Percentiles rank a stretch among this genome's conserved stretches.
Conservation (phyloP, 176 grass and related monocot genomes). For the Metroxylon sagu region DNA sequence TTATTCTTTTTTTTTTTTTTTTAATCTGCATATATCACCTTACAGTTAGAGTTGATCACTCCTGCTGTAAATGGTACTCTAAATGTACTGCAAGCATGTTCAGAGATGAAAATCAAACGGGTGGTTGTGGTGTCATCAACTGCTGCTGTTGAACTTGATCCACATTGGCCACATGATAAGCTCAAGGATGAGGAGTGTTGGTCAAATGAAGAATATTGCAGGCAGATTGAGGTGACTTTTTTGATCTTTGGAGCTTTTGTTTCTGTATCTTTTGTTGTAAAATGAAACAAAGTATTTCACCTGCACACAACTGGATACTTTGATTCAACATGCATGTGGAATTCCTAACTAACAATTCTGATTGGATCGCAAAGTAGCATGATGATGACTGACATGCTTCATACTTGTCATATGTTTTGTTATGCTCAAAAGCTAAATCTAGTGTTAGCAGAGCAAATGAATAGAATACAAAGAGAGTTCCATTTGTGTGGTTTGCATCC, state of each 20-base stretch:
- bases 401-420: no score
- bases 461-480: no score
- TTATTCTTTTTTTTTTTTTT: no score
- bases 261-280: no score
- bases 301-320: not conserved
- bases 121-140: slow-evolving; percentile 27
- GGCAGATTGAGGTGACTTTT: slow-evolving; percentile 12
- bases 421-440: no score
- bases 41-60: slow-evolving; percentile 32
- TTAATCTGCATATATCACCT: not conserved
- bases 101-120: slow-evolving; percentile 27
- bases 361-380: no score
- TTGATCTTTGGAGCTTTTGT: not conserved
- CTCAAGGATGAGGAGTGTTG: slow-evolving; percentile 36
- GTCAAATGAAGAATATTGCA: slow-evolving; percentile 37
- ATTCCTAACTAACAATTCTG: no score
- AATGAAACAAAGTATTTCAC: no score
- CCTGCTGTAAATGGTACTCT: slow-evolving; percentile 30
- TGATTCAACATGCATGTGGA: not conserved
- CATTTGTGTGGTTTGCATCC: no score
- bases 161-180: slow-evolving; percentile 20
- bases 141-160: slow-evolving; percentile 35
- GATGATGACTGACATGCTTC: no score
- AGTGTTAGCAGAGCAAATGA: no score
- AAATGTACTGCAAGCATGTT: slow-evolving; percentile 34